These are phyloP conservation scores for Helotiales sp. DNA, from an alignment of 2,329 filamentous ascomycete genomes.

Conservation along the genomic window DNA sequence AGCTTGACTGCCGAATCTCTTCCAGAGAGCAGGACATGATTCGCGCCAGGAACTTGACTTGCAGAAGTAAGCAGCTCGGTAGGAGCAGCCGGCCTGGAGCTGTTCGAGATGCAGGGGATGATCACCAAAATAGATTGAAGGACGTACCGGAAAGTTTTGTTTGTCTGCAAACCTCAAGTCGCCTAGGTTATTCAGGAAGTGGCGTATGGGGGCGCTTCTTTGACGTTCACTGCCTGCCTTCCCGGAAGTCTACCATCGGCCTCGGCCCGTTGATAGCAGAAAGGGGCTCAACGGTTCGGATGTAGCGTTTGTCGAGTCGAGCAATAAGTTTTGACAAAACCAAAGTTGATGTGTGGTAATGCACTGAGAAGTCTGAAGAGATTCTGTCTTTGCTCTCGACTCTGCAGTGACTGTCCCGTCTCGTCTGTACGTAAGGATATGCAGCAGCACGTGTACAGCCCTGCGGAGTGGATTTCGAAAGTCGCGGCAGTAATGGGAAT, in stretches of 20 bases:
- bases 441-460: constrained; percentile 32
- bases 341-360: constrained; percentile 3
- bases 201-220: constrained; percentile 37
- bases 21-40: constrained; percentile 38
- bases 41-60: constrained; percentile 28
- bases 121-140: constrained; percentile 38
- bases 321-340: constrained; percentile 12
- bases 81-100: constrained; percentile 35
- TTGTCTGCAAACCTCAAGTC: constrained; percentile 28
- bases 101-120: constrained; percentile 21
- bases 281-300: constrained; percentile 26
- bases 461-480: constrained; percentile 21
- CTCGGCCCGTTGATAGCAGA: constrained; percentile 40
- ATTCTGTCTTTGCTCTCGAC: not conserved
- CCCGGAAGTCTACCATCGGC: constrained; percentile 37
- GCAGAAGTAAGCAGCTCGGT: constrained; percentile 35
- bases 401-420: constrained; percentile 17
- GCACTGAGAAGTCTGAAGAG: constrained; percentile 3
- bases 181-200: constrained; percentile 32
- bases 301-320: constrained; percentile 17
- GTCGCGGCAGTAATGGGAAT: constrained; percentile 11
- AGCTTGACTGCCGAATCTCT: constrained; percentile 27
- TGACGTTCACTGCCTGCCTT: constrained; percentile 39
- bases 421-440: constrained; percentile 34
- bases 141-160: constrained; percentile 37